A percentile compares a stretch with the other conserved stretches of the same genome.
Conservation (phyloP, 176 grass and related monocot genomes). For the Lolium multiflorum region DNA sequence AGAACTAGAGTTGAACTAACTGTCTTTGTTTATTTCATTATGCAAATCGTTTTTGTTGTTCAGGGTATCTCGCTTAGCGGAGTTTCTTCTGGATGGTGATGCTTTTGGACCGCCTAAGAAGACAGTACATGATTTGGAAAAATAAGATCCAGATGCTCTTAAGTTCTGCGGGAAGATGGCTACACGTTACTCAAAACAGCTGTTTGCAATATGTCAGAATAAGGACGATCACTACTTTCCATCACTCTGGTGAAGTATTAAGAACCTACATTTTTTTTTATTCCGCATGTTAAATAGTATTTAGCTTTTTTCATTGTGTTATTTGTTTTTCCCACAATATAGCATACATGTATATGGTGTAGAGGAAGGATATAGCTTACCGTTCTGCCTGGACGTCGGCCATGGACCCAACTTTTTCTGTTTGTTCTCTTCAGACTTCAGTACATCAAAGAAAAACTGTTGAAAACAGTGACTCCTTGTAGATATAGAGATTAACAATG, state of each 20-base stretch:
- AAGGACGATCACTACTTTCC: slow-evolving; percentile 74
- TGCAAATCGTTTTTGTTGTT: slow-evolving; percentile 11
- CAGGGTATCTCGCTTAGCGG: slow-evolving; percentile 65
- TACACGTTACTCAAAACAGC: slow-evolving; percentile 69
- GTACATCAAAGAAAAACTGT: no score
- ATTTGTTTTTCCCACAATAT: no score
- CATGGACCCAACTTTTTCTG: no score
- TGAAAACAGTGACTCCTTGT: no score
- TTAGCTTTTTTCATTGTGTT: no score
- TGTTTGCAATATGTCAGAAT: slow-evolving; percentile 73
- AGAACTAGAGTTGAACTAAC: neutral
- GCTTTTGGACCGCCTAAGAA: slow-evolving; percentile 57
- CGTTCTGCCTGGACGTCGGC: no score
- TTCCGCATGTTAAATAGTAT: no score
- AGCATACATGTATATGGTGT: no score
- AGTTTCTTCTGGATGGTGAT: slow-evolving; percentile 77
- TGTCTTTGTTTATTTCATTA: neutral
- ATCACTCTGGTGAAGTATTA: slow-evolving; percentile 3
- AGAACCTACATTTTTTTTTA: no score
- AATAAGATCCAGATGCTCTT: slow-evolving; percentile 43
- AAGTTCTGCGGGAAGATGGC: slow-evolving; percentile 59
- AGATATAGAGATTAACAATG: no score
- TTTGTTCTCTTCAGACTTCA: no score
- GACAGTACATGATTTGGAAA: slow-evolving; percentile 59
- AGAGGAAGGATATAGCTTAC: no score